phyloP scores from a whole-genome alignment of 148 eudicot genomes.

The Polygonum maritimum region DNA sequence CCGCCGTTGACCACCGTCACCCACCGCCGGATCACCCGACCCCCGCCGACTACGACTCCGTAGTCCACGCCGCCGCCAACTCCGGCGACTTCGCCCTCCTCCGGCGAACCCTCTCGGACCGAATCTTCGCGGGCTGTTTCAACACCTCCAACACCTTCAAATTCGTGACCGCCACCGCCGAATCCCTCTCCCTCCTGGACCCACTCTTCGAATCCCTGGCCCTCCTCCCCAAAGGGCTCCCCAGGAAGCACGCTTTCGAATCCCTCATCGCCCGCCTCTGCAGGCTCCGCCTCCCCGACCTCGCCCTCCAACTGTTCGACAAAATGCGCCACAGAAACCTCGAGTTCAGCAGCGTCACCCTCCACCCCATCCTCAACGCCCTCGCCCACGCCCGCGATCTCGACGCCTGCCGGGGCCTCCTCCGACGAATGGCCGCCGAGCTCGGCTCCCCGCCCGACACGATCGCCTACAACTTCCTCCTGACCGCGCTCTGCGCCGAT shows the following conservation, averaged over 20 bases:
- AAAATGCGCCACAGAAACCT: constrained; percentile 17
- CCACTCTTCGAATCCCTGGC: constrained; percentile 26
- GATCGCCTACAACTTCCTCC: constrained; percentile 31
- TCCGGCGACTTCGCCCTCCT: constrained; percentile 27
- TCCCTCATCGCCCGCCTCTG: constrained; percentile 27
- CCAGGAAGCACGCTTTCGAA: constrained; percentile 38
- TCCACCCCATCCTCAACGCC: constrained; percentile 42
- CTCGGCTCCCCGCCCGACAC: constrained; percentile 19
- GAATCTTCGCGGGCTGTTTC: constrained; percentile 35
- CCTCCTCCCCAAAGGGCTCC: constrained; percentile 26
- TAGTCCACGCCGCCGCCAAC: constrained; percentile 17
- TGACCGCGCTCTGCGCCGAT: constrained; percentile 33
- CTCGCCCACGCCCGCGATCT: constrained; percentile 22
- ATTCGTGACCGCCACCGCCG: constrained; percentile 30
- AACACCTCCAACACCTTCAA: constrained; percentile 48
- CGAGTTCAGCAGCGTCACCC: constrained; percentile 30
- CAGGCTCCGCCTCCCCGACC: constrained; percentile 21
- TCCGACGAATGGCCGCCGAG: constrained; percentile 30
- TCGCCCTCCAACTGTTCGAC: constrained; percentile 41
- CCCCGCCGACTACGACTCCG: constrained; percentile 17
- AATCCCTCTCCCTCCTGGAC: constrained; percentile 24
- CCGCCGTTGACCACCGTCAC: background rate
- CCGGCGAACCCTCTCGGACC: constrained; percentile 32
- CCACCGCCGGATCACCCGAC: background rate
- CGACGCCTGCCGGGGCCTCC: constrained; percentile 26